phyloP scores from a whole-genome alignment of 2,329 filamentous ascomycete genomes.

The Beauveria rudraprayagi region DNA sequence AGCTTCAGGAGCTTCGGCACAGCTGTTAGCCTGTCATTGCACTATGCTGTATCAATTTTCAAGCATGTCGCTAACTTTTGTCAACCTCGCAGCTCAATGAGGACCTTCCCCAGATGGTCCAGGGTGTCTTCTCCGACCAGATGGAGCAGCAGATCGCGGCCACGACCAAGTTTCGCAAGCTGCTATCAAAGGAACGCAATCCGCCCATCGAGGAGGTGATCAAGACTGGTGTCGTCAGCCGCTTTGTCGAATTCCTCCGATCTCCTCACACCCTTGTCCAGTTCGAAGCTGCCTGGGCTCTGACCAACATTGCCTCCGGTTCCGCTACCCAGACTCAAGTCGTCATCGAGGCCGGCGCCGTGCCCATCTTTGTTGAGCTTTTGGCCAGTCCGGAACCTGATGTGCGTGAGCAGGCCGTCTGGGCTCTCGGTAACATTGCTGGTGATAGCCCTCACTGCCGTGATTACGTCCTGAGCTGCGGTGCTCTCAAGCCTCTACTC shows the following conservation, averaged over 20 bases:
- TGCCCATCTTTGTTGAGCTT: slow-evolving; percentile 97
- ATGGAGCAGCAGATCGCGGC: slow-evolving; percentile 96
- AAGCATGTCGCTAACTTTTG: not conserved
- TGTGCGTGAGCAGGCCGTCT: slow-evolving; percentile 95
- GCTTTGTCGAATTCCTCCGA: slow-evolving; percentile 96
- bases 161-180: slow-evolving; percentile 96
- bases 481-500: slow-evolving; percentile 84
- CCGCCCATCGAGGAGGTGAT: slow-evolving; percentile 98
- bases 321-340: slow-evolving; percentile 97
- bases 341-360: slow-evolving; percentile 94
- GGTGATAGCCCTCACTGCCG: slow-evolving; percentile 96
- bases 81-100: slow-evolving; percentile 67
- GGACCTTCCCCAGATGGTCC: slow-evolving; percentile 96
- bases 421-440: slow-evolving; percentile 97
- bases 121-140: slow-evolving; percentile 96
- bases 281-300: slow-evolving; percentile 97
- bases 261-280: slow-evolving; percentile 97
- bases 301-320: slow-evolving; percentile 98
- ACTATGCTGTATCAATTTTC: not conserved
- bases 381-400: slow-evolving; percentile 93
- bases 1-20: not conserved
- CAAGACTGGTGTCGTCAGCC: slow-evolving; percentile 93
- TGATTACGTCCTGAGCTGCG: slow-evolving; percentile 88
- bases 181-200: slow-evolving; percentile 97
- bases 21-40: not conserved